phyloP scores from a whole-genome alignment of 805 yeast genomes.

The Yarrowia sp. region DNA sequence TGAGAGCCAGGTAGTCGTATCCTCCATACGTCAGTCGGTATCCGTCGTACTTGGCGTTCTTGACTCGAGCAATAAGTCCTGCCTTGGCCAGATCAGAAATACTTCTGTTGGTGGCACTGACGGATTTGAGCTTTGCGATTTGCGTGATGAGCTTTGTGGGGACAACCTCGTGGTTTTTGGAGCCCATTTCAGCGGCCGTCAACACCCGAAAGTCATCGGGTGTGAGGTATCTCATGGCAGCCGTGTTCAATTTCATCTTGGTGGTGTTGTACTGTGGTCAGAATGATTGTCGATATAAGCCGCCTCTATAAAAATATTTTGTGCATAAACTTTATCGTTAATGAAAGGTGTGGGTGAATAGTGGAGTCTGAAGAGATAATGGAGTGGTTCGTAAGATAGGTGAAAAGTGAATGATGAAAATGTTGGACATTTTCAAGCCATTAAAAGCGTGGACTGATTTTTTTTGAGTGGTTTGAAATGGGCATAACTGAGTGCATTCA shows the following conservation, averaged over 20 bases:
- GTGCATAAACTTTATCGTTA: constrained; percentile 34
- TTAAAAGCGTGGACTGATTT: too few species aligned
- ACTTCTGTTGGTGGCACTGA: constrained; percentile 76
- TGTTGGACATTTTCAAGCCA: too few species aligned
- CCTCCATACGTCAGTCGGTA: constrained; percentile 88
- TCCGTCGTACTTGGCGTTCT: constrained; percentile 96
- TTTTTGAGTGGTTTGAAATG: too few species aligned
- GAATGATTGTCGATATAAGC: too few species aligned
- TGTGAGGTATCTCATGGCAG: constrained; percentile 92
- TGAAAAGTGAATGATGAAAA: too few species aligned
- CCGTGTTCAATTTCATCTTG: constrained; percentile 86
- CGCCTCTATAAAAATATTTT: constrained; percentile 29
- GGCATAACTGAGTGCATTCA: too few species aligned
- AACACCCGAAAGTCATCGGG: constrained; percentile 89
- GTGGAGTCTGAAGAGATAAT: neutral
- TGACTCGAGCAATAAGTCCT: constrained; percentile 73
- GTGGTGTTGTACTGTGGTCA: neutral
- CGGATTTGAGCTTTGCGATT: constrained; percentile 76
- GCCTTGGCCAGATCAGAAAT: constrained; percentile 88
- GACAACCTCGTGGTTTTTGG: constrained; percentile 91
- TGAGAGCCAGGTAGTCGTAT: constrained; percentile 89
- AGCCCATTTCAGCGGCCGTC: constrained; percentile 83
- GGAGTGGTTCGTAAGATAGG: neutral
- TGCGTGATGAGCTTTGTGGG: constrained; percentile 86
- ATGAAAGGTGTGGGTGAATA: too few species aligned